These are phyloP conservation scores for Turnera subulata DNA, from an alignment of 345 rosid genomes.

Conservation along the genomic window DNA sequence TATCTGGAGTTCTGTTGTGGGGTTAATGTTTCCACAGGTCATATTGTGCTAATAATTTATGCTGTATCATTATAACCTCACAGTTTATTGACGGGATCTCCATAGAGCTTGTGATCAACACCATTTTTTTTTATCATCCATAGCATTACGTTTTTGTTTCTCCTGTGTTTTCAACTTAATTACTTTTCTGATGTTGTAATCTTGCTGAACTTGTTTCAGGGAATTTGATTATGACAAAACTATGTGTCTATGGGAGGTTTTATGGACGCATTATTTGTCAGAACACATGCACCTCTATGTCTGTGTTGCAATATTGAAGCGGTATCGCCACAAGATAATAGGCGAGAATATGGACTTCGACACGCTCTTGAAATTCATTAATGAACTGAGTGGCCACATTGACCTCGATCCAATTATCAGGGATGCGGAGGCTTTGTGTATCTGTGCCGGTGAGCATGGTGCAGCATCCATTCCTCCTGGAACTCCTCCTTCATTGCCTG, in stretches of 20 bases:
- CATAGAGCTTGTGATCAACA: too few species aligned
- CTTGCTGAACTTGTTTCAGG: slow-evolving; percentile 33
- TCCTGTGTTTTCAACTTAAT: too few species aligned
- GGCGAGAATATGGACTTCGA: slow-evolving; percentile 97
- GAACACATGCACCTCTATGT: slow-evolving; percentile 89
- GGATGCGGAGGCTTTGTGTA: slow-evolving; percentile 94
- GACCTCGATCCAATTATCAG: slow-evolving; percentile 65
- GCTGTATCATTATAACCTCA: too few species aligned
- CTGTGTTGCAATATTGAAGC: slow-evolving; percentile 90
- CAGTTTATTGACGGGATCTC: too few species aligned
- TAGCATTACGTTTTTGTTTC: too few species aligned
- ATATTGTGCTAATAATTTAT: too few species aligned
- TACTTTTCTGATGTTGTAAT: background rate
- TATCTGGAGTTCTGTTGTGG: too few species aligned
- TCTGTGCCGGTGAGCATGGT: slow-evolving; percentile 91
- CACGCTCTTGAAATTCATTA: slow-evolving; percentile 87
- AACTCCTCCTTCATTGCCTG: slow-evolving; percentile 82
- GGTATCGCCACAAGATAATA: slow-evolving; percentile 73
- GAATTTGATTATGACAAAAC: slow-evolving; percentile 79
- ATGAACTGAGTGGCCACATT: slow-evolving; percentile 79
- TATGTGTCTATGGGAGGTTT: slow-evolving; percentile 87
- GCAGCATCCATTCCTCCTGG: slow-evolving; percentile 92
- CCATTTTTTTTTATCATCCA: too few species aligned
- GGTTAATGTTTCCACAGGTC: too few species aligned
- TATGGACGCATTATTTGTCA: slow-evolving; percentile 82